Conservation (phyloP, 441 rosid genomes). For the Cnidoscolus chayamansa region DNA sequence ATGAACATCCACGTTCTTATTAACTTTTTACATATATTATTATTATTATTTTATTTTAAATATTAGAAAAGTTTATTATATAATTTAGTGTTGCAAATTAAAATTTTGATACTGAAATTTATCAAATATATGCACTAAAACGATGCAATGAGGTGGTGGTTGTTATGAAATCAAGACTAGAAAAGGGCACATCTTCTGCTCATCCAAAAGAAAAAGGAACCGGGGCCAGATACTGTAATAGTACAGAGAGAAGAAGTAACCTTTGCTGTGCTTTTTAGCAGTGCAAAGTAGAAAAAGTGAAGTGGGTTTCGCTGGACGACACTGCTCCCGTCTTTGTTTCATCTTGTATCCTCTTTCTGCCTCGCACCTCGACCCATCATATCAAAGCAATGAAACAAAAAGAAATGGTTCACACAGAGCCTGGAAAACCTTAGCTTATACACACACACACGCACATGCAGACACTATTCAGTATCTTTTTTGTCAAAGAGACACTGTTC, state of each 20-base stretch:
- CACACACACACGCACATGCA: not conserved
- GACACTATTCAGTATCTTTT: too few relatives aligned
- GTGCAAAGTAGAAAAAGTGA: not conserved
- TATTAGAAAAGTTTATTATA: too few relatives aligned
- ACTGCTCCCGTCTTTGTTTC: constrained; percentile 25
- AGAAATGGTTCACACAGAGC: not conserved
- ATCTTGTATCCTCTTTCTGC: constrained; percentile 13
- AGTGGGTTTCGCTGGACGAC: constrained; percentile 39
- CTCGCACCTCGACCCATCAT: constrained; percentile 40
- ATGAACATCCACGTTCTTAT: too few relatives aligned
- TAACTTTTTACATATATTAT: too few relatives aligned
- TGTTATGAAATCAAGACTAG: constrained; percentile 27
- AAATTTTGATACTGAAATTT: too few relatives aligned
- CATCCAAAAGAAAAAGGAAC: not conserved
- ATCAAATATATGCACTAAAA: not conserved
- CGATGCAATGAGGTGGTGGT: constrained; percentile 15
- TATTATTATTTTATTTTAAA: too few relatives aligned
- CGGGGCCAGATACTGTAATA: not conserved
- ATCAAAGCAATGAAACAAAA: not conserved
- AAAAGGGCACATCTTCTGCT: constrained; percentile 21
- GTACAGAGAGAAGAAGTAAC: not conserved
- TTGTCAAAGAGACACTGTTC: not conserved
- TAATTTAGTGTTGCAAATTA: too few relatives aligned
- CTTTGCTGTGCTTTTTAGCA: not conserved
- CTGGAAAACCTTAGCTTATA: too few relatives aligned